These are phyloP conservation scores for Astrothelium subdiscretum DNA, from an alignment of 495 filamentous ascomycete genomes.

Conservation along the genomic window DNA sequence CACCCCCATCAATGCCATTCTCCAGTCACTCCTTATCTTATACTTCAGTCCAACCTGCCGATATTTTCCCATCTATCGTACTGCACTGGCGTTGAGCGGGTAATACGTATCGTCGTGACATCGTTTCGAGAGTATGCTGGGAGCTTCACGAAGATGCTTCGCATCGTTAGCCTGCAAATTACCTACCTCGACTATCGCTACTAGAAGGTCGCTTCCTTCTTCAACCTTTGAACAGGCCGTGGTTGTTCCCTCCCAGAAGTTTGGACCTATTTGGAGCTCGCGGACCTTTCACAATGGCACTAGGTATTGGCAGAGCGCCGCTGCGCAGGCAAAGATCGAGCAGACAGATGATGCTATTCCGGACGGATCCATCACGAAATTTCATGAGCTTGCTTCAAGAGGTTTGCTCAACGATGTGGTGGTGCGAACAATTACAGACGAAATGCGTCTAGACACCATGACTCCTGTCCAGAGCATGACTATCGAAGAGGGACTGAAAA, in stretches of 20 bases:
- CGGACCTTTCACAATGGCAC: not conserved
- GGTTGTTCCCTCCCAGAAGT: not conserved
- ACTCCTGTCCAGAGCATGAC: constrained; percentile 84
- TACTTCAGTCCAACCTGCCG: not conserved
- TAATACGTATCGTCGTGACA: too few species aligned
- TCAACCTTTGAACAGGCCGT: not conserved
- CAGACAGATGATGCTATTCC: constrained; percentile 2
- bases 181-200: not conserved
- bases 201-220: not conserved
- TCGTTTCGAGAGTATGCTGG: not conserved
- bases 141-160: not conserved
- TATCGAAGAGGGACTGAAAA: constrained; percentile 63
- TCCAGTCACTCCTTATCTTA: not conserved
- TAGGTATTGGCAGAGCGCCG: not conserved
- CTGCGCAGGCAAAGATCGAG: constrained; percentile 1
- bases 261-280: not conserved
- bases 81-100: too few species aligned
- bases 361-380: constrained; percentile 43
- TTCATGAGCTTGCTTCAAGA: constrained; percentile 52
- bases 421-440: constrained; percentile 54
- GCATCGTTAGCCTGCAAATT: not conserved
- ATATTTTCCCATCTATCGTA: too few species aligned
- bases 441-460: constrained; percentile 75
- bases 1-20: too few species aligned
- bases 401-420: constrained; percentile 53